Evolutionary conservation across 192 early-diverging fungal genomes (phyloP).

Genomic region (Dispira parvispora): DNA sequence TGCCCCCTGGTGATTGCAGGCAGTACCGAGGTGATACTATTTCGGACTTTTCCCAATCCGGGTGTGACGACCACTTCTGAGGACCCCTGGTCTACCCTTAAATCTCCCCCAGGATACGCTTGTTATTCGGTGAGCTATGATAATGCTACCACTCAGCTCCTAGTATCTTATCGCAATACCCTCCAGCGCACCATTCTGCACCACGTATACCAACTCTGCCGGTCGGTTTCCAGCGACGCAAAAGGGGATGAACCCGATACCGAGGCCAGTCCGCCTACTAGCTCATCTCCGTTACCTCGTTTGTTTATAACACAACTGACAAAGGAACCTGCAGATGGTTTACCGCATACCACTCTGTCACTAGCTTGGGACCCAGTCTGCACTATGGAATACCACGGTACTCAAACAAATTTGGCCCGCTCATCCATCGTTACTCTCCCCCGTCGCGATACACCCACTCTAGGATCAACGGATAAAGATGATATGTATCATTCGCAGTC

Average conservation of each 20-base stretch:
- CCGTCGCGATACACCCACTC: not conserved
- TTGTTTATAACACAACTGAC: not conserved
- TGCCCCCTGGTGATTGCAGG: not conserved
- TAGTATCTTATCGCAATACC: constrained; percentile 2
- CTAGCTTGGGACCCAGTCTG: not conserved
- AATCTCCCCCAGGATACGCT: not conserved
- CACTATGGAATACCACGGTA: not conserved
- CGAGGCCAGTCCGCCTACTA: no score
- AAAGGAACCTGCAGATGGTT: not conserved
- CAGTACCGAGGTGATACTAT: not conserved
- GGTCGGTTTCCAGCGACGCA: not conserved
- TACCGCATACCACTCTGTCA: not conserved
- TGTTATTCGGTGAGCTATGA: not conserved
- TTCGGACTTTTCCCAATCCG: not conserved
- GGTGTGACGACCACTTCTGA: not conserved
- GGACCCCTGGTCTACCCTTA: not conserved
- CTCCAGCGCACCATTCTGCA: not conserved
- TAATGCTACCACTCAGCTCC: not conserved
- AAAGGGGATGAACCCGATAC: no score
- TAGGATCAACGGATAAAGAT: no score
- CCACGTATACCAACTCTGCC: constrained; percentile 3
- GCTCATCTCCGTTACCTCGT: no score
- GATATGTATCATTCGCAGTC: no score
- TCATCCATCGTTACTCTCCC: not conserved
- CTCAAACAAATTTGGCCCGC: not conserved